phyloP scores from a whole-genome alignment of 768 basidiomycete genomes.

The Gymnopilus dilepis region DNA sequence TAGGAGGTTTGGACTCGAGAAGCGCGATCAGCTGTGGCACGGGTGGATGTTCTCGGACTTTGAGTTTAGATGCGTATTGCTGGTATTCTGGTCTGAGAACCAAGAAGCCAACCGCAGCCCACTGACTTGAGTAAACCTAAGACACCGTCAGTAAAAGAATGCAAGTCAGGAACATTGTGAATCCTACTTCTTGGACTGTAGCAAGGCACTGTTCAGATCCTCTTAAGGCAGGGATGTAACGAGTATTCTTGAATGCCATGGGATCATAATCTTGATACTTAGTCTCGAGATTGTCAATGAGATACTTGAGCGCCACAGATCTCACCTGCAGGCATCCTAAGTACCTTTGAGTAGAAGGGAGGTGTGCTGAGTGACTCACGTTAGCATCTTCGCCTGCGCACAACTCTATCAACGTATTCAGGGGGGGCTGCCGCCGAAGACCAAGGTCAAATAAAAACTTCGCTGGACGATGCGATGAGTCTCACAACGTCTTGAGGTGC shows the following conservation, averaged over 20 bases:
- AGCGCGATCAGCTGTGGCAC: constrained; percentile 60
- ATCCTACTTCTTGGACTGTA: constrained; percentile 65
- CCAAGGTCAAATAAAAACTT: constrained; percentile 81
- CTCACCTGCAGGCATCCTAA: constrained; percentile 42
- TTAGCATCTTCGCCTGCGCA: constrained; percentile 60
- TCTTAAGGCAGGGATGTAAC: constrained; percentile 81
- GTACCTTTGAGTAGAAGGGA: not conserved
- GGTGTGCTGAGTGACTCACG: constrained; percentile 27
- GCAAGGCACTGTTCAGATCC: constrained; percentile 59
- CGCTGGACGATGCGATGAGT: constrained; percentile 48
- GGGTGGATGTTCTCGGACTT: constrained; percentile 73
- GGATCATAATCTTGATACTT: constrained; percentile 67
- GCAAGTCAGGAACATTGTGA: not conserved
- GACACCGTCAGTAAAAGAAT: not conserved
- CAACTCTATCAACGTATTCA: constrained; percentile 68
- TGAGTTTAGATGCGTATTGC: constrained; percentile 65
- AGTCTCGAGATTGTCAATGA: constrained; percentile 72
- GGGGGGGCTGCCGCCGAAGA: constrained; percentile 67
- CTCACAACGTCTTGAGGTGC: not conserved
- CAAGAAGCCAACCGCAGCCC: constrained; percentile 78
- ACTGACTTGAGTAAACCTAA: constrained; percentile 75
- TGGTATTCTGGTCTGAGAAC: constrained; percentile 61
- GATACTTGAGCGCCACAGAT: constrained; percentile 76
- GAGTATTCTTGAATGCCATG: constrained; percentile 55
- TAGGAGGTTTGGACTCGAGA: constrained; percentile 65